phyloP scores from a whole-genome alignment of 805 yeast genomes.

The Candida orba region DNA sequence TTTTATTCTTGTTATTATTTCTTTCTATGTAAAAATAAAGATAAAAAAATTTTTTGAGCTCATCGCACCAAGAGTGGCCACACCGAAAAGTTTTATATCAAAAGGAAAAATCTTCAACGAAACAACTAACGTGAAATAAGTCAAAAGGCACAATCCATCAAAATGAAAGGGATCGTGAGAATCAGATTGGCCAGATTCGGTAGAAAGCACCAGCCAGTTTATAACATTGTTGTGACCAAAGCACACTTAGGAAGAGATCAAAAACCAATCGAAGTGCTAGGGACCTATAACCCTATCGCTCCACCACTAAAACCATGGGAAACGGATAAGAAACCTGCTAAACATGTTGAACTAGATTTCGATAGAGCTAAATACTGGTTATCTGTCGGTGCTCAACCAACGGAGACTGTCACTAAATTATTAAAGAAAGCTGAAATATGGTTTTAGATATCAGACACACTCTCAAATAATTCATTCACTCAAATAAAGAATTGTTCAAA shows the following conservation, averaged over 20 bases:
- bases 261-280: conserved; percentile 90
- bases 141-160: conserved; percentile 12
- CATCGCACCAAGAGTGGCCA: conserved; percentile 1
- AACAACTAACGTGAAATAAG: neutral
- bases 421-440: conserved; percentile 71
- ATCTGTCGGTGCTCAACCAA: conserved; percentile 95
- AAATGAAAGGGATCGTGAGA: conserved; percentile 65
- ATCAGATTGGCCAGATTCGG: conserved; percentile 93
- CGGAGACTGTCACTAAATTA: conserved; percentile 69
- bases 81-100: neutral
- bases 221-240: conserved; percentile 86
- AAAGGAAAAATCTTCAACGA: neutral
- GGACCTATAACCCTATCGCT: conserved; percentile 86
- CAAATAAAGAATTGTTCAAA: neutral
- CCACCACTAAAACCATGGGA: conserved; percentile 57
- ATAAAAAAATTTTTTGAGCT: conserved; percentile 2
- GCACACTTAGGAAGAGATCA: conserved; percentile 72
- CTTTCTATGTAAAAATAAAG: neutral
- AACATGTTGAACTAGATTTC: conserved; percentile 80
- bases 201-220: conserved; percentile 76
- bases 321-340: conserved; percentile 52
- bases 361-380: conserved; percentile 91
- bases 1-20: too few relatives aligned
- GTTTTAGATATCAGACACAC: conserved; percentile 9
- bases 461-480: neutral